Evolutionary conservation across 495 filamentous ascomycete species (phyloP).

Genomic region (Eremomyces bilateralis): DNA sequence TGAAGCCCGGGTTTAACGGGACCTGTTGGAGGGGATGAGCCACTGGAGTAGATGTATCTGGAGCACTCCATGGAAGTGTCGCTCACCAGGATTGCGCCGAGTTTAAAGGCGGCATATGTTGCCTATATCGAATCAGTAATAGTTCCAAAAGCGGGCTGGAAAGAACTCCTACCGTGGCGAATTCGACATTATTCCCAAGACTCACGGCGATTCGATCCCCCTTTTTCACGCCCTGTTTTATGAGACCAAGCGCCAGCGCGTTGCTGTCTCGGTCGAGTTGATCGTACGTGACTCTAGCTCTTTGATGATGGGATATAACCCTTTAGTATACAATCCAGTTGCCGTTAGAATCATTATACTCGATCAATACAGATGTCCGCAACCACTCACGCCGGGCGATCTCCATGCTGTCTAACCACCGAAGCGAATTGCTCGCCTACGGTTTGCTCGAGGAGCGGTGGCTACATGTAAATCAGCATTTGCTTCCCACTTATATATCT

Average conservation of each 20-base stretch:
- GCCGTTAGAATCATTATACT: not conserved
- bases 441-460: slow-evolving; percentile 50
- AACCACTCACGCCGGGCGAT: slow-evolving; percentile 43
- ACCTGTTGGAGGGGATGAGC: slow-evolving; percentile 24
- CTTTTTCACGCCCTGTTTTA: slow-evolving; percentile 53
- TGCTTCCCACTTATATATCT: not conserved
- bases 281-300: slow-evolving; percentile 44
- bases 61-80: too few relatives aligned
- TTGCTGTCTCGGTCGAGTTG: slow-evolving; percentile 56
- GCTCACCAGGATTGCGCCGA: slow-evolving; percentile 65
- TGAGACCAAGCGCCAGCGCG: slow-evolving; percentile 49
- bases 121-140: too few relatives aligned
- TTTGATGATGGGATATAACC: slow-evolving; percentile 44
- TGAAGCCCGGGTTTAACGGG: slow-evolving; percentile 85
- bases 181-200: slow-evolving; percentile 69
- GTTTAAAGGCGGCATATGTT: slow-evolving; percentile 80
- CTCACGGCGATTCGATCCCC: slow-evolving; percentile 74
- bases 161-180: slow-evolving; percentile 38
- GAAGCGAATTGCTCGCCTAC: slow-evolving; percentile 61
- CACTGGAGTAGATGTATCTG: not conserved
- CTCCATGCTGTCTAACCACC: slow-evolving; percentile 49
- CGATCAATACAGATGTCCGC: slow-evolving; percentile 13
- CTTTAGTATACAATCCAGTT: slow-evolving; percentile 16
- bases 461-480: slow-evolving; percentile 25
- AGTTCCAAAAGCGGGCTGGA: not conserved